These are phyloP conservation scores for Staphylotrichum longicolle DNA, from an alignment of 495 filamentous ascomycete species.

Conservation along the genomic window DNA sequence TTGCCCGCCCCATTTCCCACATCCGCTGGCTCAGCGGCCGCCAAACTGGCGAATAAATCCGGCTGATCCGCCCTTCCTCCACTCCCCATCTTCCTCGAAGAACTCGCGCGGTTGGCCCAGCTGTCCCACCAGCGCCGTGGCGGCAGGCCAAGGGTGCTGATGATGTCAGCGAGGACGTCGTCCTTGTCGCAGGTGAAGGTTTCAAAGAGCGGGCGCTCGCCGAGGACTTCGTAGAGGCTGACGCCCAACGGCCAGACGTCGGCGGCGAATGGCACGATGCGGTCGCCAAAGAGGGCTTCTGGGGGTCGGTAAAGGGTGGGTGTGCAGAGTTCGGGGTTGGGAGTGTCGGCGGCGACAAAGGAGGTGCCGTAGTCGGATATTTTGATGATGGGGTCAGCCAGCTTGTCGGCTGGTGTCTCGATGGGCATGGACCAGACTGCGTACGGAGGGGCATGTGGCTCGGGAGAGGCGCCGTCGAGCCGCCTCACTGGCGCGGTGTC, in stretches of 20 bases:
- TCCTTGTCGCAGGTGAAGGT: neutral
- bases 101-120: slow-evolving; percentile 3
- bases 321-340: neutral
- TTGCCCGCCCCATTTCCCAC: slow-evolving; percentile 37
- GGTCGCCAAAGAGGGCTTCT: slow-evolving; percentile 3
- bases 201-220: slow-evolving; percentile 1
- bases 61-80: slow-evolving; percentile 1
- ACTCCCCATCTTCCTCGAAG: neutral
- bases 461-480: neutral
- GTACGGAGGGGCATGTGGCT: neutral
- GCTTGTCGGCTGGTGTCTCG: slow-evolving; percentile 2
- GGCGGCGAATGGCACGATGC: neutral
- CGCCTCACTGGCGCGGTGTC: neutral
- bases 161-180: slow-evolving; percentile 2
- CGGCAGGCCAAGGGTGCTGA: slow-evolving; percentile 2
- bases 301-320: neutral
- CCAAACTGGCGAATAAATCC: neutral
- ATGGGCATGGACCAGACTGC: neutral
- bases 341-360: neutral
- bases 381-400: neutral
- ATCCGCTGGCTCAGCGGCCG: slow-evolving; percentile 28
- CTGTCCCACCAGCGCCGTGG: slow-evolving; percentile 8
- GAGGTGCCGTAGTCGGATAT: slow-evolving; percentile 10
- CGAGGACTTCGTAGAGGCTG: slow-evolving; percentile 6
- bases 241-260: slow-evolving; percentile 10